Conservation (phyloP, 495 filamentous ascomycete species). For the Daldinia concentrica region DNA sequence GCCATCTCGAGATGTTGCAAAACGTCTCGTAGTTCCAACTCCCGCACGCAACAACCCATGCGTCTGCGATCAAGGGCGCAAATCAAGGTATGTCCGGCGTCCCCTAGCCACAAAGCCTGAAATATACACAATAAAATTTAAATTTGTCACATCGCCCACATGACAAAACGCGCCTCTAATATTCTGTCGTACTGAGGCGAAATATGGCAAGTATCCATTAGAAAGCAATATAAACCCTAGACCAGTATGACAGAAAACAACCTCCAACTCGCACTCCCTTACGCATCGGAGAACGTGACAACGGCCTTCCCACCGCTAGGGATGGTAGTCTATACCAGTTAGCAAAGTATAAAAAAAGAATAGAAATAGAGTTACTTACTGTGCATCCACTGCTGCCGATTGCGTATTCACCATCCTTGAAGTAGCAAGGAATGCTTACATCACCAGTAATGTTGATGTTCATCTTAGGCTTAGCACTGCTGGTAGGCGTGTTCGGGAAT, state of each 20-base stretch:
- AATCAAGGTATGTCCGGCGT: conserved; percentile 6
- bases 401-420: conserved; percentile 71
- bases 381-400: conserved; percentile 73
- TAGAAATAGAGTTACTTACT: conserved; percentile 56
- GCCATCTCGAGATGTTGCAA: conserved; percentile 22
- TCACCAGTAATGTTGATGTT: conserved; percentile 75
- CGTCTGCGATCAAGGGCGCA: conserved; percentile 1
- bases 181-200: conserved; percentile 36
- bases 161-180: conserved; percentile 29
- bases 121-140: conserved; percentile 52
- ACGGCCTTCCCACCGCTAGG: conserved; percentile 49
- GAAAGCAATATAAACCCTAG: conserved; percentile 45
- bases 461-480: conserved; percentile 71
- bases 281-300: conserved; percentile 49
- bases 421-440: conserved; percentile 73
- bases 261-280: conserved; percentile 14
- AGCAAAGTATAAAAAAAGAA: conserved; percentile 23
- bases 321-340: conserved; percentile 50
- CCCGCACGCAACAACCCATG: conserved; percentile 4
- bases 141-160: conserved; percentile 38
- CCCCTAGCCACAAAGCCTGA: conserved; percentile 35
- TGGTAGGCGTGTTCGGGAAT: conserved; percentile 71
- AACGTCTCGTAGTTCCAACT: conserved; percentile 25
- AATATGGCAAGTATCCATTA: conserved; percentile 47
- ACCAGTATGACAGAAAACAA: conserved; percentile 38